Conservation (phyloP, 306 rosid genomes). For the Pyrus bretschneideri region DNA sequence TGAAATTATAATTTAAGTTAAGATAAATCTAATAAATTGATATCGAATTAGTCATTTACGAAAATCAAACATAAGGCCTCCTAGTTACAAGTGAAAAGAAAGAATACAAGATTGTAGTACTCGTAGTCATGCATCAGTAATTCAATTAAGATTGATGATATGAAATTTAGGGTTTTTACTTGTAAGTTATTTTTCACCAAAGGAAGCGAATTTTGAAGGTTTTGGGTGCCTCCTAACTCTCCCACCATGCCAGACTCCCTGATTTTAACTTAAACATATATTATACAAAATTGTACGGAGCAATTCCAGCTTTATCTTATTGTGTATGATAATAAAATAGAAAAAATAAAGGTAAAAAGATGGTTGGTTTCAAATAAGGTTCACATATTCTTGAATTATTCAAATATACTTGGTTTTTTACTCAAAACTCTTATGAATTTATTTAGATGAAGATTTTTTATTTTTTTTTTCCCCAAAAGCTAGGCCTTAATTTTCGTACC, state of each 20-base stretch:
- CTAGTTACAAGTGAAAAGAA: too few species aligned
- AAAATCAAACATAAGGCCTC: too few species aligned
- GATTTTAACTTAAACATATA: background rate
- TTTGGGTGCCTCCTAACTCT: background rate
- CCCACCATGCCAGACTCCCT: background rate
- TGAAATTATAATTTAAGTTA: too few species aligned
- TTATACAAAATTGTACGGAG: background rate
- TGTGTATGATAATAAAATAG: background rate
- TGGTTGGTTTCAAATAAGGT: too few species aligned
- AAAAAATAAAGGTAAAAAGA: too few species aligned
- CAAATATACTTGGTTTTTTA: background rate
- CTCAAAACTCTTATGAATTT: background rate
- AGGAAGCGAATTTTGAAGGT: background rate
- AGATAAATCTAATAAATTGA: too few species aligned
- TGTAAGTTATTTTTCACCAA: background rate
- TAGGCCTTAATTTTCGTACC: background rate
- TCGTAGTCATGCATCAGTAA: too few species aligned
- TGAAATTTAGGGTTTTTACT: background rate
- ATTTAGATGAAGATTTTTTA: background rate
- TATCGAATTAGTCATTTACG: too few species aligned
- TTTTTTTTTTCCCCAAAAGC: background rate
- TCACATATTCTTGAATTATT: too few species aligned
- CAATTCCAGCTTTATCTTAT: background rate
- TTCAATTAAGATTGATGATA: background rate
- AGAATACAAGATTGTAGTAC: too few species aligned